phyloP scores from a whole-genome alignment of 2,329 filamentous ascomycete species.

The Trichoderma sp. region DNA sequence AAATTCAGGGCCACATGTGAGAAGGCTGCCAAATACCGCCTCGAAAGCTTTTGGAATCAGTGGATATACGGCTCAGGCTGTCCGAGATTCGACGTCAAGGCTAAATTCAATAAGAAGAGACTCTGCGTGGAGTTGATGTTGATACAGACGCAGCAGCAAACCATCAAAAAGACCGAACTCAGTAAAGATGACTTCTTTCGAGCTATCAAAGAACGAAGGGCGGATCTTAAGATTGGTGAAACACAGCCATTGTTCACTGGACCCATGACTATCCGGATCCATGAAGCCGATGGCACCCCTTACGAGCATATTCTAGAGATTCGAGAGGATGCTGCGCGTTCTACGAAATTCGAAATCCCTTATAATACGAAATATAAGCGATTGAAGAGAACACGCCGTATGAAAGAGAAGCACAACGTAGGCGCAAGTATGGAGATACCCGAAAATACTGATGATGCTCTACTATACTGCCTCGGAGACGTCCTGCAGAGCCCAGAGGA shows the following conservation, averaged over 20 bases:
- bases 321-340: slow-evolving; percentile 76
- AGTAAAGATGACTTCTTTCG: slow-evolving; percentile 77
- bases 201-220: slow-evolving; percentile 77
- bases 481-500: slow-evolving; percentile 83
- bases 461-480: slow-evolving; percentile 90
- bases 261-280: slow-evolving; percentile 95
- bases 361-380: slow-evolving; percentile 99
- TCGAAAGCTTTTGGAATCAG: slow-evolving; percentile 90
- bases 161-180: slow-evolving; percentile 49
- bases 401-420: slow-evolving; percentile 69
- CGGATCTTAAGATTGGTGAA: slow-evolving; percentile 67
- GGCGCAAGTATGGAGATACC: slow-evolving; percentile 62
- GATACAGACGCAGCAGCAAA: slow-evolving; percentile 67
- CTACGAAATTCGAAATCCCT: slow-evolving; percentile 83
- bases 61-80: slow-evolving; percentile 91
- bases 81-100: slow-evolving; percentile 80
- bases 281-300: slow-evolving; percentile 95
- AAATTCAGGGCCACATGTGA: slow-evolving; percentile 84
- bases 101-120: slow-evolving; percentile 97
- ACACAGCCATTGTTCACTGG: slow-evolving; percentile 85
- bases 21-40: slow-evolving; percentile 80
- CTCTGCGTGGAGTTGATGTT: slow-evolving; percentile 91
- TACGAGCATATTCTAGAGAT: slow-evolving; percentile 98
- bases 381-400: slow-evolving; percentile 80
- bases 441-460: slow-evolving; percentile 71